Evolutionary conservation across 2,329 filamentous ascomycete species (phyloP), one percentile per base, ranked within the genome.

Genomic region (Diaporthe batatas): DNA sequence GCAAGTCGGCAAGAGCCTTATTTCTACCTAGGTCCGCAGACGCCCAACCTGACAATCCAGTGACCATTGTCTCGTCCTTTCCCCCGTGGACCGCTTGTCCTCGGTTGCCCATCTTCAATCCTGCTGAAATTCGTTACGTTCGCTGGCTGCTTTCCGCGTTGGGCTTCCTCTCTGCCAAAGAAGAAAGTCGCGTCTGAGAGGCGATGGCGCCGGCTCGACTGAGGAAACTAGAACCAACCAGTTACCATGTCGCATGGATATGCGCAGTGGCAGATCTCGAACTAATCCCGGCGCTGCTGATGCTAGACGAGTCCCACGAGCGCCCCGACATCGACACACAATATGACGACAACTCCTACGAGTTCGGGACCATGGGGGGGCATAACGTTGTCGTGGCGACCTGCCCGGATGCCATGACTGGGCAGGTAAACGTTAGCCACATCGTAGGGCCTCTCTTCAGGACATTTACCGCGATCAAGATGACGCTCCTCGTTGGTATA

Each of bases 221-320:
- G 6, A 39, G 23, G 11, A 58, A 58, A 4, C 2, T 58, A 0
- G 4, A 11, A 1, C 14, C 32, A 14, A 36, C 55, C 11, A 70
- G 72, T 55, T 75, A 76, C 55, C 70, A 74, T 8, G 74, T 76
- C 1, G 75, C 75, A 10, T 76, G 75, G 75, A 73, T 76, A 16
- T 59, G 64, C 29, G 73, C 74, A 14, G 57, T 75, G 23, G 58
- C 74, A 1, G 53, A 62, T 29, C 39, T 75, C 51, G 72, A 75
- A n/a, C 69, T 75, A 18, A 57, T 73, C 5, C 74, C 73, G 8
- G 70, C 75, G 3, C 57, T 72, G n/a, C 34, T 76, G 59, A 74
- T 76, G 74, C 73, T 76, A 34, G 75, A 76, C 34, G 73, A 76
- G 32, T 70, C 73, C 68, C 75, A 76, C 34, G 42, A 57, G 1